phyloP scores from a whole-genome alignment of 352 stramenopile genomes.

The Achlya hypogyna region DNA sequence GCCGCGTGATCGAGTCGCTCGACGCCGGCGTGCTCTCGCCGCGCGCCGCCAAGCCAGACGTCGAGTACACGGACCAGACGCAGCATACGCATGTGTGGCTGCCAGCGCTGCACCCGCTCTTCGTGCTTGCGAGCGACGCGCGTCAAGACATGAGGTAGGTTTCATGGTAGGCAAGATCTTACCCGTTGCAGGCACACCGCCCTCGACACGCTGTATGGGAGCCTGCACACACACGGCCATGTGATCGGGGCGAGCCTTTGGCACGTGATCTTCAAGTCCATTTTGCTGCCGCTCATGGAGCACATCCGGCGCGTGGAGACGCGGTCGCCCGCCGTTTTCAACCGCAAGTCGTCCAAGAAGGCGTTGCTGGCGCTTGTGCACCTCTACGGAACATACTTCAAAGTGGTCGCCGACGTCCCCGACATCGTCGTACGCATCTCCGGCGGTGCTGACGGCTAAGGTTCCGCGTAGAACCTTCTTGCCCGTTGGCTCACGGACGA shows the following conservation, averaged over 20 bases:
- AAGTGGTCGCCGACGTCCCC: neutral
- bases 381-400: slow-evolving; percentile 13
- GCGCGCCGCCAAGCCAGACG: neutral
- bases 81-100: slow-evolving; percentile 3
- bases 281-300: slow-evolving; percentile 13
- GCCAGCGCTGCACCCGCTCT: slow-evolving; percentile 1
- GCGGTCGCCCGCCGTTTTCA: neutral
- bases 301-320: slow-evolving; percentile 1
- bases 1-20: neutral
- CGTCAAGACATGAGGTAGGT: neutral
- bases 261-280: slow-evolving; percentile 12
- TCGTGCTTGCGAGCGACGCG: neutral
- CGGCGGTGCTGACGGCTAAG: too few relatives aligned
- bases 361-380: slow-evolving; percentile 10
- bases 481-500: neutral
- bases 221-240: slow-evolving; percentile 3
- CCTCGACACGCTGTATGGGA: slow-evolving; percentile 13
- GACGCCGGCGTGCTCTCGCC: neutral
- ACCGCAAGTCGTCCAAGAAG: slow-evolving; percentile 12
- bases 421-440: slow-evolving; percentile 9
- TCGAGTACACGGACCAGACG: neutral
- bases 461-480: neutral
- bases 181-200: neutral
- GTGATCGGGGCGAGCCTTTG: slow-evolving; percentile 6
- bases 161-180: neutral